These are phyloP conservation scores for Penicillium verhagenii DNA, from an alignment of 495 filamentous ascomycete species.

Conservation along the genomic window DNA sequence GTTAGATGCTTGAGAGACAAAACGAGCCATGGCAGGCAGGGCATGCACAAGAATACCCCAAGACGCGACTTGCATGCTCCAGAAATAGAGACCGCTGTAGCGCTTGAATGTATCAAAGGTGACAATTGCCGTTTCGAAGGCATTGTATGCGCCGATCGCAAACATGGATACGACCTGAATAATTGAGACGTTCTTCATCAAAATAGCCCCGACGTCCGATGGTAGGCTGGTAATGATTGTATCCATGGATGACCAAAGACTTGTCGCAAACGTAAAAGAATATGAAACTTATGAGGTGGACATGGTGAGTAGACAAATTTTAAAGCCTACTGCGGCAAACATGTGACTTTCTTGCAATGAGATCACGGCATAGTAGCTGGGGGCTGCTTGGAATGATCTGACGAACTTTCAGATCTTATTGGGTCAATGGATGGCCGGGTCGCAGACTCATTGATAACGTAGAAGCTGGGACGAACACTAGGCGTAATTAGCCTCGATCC, in stretches of 20 bases:
- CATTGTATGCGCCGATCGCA: not conserved
- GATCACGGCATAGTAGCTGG: not conserved
- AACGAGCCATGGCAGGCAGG: constrained; percentile 6
- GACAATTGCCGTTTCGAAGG: not conserved
- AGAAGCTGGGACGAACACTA: not conserved
- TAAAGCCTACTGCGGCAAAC: not conserved
- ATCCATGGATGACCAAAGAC: not conserved
- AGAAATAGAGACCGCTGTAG: constrained; percentile 1
- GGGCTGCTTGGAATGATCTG: not conserved
- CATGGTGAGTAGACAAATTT: not conserved
- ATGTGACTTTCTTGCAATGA: not conserved
- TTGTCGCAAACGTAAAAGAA: not conserved
- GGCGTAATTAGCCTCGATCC: not conserved
- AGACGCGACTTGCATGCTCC: constrained; percentile 6
- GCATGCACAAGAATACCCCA: constrained; percentile 7
- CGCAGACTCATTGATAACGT: not conserved
- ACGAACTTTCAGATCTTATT: not conserved
- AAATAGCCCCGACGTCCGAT: not conserved
- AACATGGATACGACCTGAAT: not conserved
- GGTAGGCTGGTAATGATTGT: not conserved
- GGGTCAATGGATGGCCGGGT: not conserved
- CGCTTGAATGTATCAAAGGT: not conserved
- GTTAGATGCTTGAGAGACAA: constrained; percentile 1
- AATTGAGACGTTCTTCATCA: not conserved
- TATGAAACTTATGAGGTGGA: not conserved